Evolutionary conservation across 129 eudicot species (phyloP), one percentile per base, ranked within the genome.

Genomic region (Centella asiatica): DNA sequence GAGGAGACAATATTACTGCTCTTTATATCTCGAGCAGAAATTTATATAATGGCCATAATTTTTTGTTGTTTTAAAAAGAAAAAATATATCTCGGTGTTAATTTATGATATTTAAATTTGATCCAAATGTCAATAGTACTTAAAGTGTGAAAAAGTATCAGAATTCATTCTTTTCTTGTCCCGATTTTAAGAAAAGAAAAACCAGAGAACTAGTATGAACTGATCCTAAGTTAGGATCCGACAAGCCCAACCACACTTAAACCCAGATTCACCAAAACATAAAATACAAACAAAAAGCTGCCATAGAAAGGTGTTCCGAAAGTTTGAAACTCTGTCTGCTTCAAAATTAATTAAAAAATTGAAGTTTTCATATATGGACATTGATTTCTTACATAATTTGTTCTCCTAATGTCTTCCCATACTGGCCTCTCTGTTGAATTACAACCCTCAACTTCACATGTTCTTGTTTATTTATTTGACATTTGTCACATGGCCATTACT

Each of bases 401-500:
- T 33, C 65, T 44, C 44, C 18, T 10, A 37, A 37, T 28, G 54
- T 52, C 33, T 52, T 26, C 37, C 59, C 67, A 45, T 27, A 62
- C 54, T 6, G 39, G 24, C 40, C 67, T 29, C 18, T 29, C 37
- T 25, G 54, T n/a, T 44, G 42, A 13, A 64, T 19, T 10, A 17
- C 27, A 17, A 26, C 22, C 39, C 39, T 34, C 60, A 22, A 6
- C 9, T 32, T 25, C 69, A 64, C 69, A 20, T 64, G 69, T 32
- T 64, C 17, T 32, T 29, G 67, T 28, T 19, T 55, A 18, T 18
- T 27, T 28, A 24, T 17, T 51, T 51, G 32, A 0, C 23, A 22
- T 8, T 17, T 62, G 63, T 62, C 55, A 44, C 55, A 28, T 62
- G 67, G 57, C 13, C 67, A 47, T 60, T 31, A 57, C 28, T 17